Percentiles rank a stretch among this genome's conserved stretches.
Evolutionary conservation across 2,329 filamentous ascomycete species (phyloP).

Genomic region (Aspergillus puulaauensis): DNA sequence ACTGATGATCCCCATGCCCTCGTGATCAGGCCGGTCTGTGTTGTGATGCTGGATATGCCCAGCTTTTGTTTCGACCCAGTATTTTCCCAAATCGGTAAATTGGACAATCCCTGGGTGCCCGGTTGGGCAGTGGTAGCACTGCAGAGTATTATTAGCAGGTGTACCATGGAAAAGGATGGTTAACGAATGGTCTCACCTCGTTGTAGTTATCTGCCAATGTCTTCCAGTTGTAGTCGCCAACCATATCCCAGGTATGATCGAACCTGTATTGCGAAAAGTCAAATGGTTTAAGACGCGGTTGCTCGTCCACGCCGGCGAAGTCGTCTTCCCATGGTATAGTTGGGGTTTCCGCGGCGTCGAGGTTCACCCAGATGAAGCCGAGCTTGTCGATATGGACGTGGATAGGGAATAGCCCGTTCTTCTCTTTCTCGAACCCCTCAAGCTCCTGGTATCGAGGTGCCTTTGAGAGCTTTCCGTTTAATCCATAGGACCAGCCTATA

Average conservation of each 20-base stretch:
- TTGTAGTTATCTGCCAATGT: slow-evolving; percentile 65
- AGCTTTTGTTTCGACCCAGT: slow-evolving; percentile 50
- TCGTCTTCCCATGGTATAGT: slow-evolving; percentile 54
- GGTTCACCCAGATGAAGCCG: slow-evolving; percentile 60
- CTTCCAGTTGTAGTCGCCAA: slow-evolving; percentile 61
- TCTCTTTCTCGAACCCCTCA: slow-evolving; percentile 53
- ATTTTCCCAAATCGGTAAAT: slow-evolving; percentile 56
- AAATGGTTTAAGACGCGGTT: slow-evolving; percentile 47
- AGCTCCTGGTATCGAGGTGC: slow-evolving; percentile 57
- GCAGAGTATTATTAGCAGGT: background rate
- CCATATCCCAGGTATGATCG: slow-evolving; percentile 59
- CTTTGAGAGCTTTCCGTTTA: slow-evolving; percentile 58
- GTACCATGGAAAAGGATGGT: no score
- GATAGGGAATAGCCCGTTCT: slow-evolving; percentile 56
- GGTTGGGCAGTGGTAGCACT: slow-evolving; percentile 25
- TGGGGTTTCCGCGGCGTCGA: slow-evolving; percentile 49
- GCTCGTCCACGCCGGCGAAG: slow-evolving; percentile 49
- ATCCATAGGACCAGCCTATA: slow-evolving; percentile 54
- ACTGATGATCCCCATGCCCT: slow-evolving; percentile 41
- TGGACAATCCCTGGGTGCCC: slow-evolving; percentile 22
- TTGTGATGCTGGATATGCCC: slow-evolving; percentile 43
- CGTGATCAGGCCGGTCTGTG: slow-evolving; percentile 32
- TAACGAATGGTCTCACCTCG: slow-evolving; percentile 23
- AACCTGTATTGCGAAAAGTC: slow-evolving; percentile 56
- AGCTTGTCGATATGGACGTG: slow-evolving; percentile 54